Evolutionary conservation across 345 rosid species (phyloP), one percentile per base, ranked within the genome.

Genomic region (Durio zibethinus): DNA sequence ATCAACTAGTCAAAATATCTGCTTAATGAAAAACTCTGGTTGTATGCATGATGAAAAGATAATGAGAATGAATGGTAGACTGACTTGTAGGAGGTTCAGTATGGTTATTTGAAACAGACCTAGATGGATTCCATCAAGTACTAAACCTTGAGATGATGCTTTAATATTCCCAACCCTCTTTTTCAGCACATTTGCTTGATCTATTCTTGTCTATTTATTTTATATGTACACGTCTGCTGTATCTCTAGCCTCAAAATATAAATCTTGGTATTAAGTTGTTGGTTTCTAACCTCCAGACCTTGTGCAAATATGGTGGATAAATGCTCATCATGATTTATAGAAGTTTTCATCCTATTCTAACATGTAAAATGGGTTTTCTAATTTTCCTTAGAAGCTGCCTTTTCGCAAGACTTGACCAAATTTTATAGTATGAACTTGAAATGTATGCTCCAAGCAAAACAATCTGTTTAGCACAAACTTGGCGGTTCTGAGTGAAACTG

Each of bases 401-500:
- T 61, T 64, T 64, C 15, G 4, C 23, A 29, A 77, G 77, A 69
- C 63, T 59, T 78, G 52, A 73, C 79, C 45, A 16, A 5, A 45
- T 25, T 53, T 23, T 53, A 10, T 27, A 33, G 4, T 54, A 0
- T 75, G 23, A 38, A 64, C n/a, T 76, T 59, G 54, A 50, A 73
- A 48, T 76, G 40, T 60, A 27, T 70, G 20, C 40, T 43, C n/a
- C 48, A 23, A 57, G 5, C 38, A 56, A 59, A 5, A 33, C 14
- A 47, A 11, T 62, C 70, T 64, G 42, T 64, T 80, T 62, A 61
- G 50, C 29, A 54, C 65, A 75, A 69, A 45, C 5, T 8, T 43
- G 75, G 40, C 48, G 18, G 65, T 62, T 67, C 35, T 45, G 8
- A 33, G n/a, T 69, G 33, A 54, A 74, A 63, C 45, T 53, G 59